Evolutionary conservation across 2,329 filamentous ascomycete species (phyloP).

Genomic region (Hypocrella siamensis): DNA sequence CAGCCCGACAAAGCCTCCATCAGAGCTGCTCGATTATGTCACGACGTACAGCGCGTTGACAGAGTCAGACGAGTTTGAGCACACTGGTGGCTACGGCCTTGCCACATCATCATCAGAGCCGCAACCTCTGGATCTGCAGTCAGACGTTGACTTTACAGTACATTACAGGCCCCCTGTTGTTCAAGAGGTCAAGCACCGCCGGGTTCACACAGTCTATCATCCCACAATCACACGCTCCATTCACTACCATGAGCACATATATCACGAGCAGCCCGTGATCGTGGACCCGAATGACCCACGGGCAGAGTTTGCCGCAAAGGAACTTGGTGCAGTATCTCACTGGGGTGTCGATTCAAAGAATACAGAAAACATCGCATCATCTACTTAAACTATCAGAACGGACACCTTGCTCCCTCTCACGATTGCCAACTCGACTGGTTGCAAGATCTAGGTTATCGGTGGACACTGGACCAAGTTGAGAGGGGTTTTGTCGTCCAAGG

Average conservation of each 20-base stretch:
- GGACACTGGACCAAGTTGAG: no score
- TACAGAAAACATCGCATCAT: no score
- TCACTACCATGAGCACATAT: slow-evolving; percentile 3
- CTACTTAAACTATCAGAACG: no score
- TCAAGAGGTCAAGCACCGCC: background rate
- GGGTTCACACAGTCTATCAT: slow-evolving; percentile 2
- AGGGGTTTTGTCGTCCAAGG: no score
- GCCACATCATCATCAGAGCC: background rate
- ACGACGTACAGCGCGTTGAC: background rate
- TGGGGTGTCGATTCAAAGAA: no score
- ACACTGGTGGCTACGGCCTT: background rate
- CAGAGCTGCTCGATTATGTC: no score
- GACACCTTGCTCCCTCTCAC: no score
- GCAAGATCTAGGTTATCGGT: no score
- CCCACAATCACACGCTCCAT: slow-evolving; percentile 1
- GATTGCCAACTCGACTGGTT: no score
- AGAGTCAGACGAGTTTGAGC: background rate
- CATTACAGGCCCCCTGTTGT: slow-evolving; percentile 2
- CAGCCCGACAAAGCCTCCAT: no score
- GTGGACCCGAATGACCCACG: background rate
- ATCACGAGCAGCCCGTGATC: slow-evolving; percentile 1
- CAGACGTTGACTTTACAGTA: slow-evolving; percentile 1
- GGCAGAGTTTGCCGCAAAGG: no score
- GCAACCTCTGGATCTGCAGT: background rate
- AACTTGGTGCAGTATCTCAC: no score